Evolutionary conservation across 208 protist species (phyloP).

Genomic region (Willaertia magna): DNA sequence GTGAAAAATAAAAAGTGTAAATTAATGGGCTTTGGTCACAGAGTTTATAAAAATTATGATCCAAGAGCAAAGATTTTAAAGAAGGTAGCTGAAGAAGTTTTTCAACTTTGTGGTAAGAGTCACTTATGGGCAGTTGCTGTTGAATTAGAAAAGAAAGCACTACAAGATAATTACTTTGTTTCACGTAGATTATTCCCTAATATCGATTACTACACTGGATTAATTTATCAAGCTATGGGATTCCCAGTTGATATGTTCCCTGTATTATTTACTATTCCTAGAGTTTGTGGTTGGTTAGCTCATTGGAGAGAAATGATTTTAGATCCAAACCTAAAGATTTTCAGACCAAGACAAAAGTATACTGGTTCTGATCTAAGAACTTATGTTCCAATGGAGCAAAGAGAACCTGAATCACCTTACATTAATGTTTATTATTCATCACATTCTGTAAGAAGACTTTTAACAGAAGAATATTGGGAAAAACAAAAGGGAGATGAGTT

Average conservation of each 20-base stretch:
- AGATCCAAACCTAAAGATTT: conserved; percentile 26
- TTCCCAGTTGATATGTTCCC: conserved; percentile 47
- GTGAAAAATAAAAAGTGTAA: conserved; percentile 38
- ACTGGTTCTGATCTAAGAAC: neutral
- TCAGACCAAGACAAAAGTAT: conserved; percentile 37
- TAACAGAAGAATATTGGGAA: neutral
- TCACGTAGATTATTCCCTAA: conserved; percentile 53
- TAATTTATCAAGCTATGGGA: conserved; percentile 20
- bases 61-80: conserved; percentile 50
- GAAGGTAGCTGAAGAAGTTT: conserved; percentile 33
- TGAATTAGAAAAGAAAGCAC: conserved; percentile 34
- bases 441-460: neutral
- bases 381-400: neutral
- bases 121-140: conserved; percentile 45
- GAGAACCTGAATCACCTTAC: neutral
- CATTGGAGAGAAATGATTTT: conserved; percentile 42
- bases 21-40: conserved; percentile 58
- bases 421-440: neutral
- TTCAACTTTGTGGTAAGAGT: conserved; percentile 17
- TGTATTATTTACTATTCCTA: conserved; percentile 51
- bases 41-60: conserved; percentile 62
- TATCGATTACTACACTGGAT: conserved; percentile 35
- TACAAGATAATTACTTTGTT: conserved; percentile 52
- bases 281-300: conserved; percentile 52
- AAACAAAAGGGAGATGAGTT: too few species aligned